A percentile compares a stretch with the other conserved stretches of the same genome.
Evolutionary conservation across 2,329 filamentous ascomycete genomes (phyloP).

Genomic region (Cercospora sesami): DNA sequence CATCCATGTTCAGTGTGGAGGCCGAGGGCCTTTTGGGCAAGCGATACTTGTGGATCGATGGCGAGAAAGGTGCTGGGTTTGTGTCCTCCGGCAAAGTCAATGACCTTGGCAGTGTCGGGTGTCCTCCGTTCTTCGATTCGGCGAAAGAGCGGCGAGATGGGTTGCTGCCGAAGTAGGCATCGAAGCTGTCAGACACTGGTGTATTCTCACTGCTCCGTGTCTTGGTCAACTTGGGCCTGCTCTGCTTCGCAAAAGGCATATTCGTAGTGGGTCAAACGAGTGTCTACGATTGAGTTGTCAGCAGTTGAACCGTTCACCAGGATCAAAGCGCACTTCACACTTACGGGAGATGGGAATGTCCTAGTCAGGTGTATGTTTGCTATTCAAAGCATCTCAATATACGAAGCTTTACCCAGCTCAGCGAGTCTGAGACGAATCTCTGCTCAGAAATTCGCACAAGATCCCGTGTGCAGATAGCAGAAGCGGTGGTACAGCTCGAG

Average conservation of each 20-base stretch:
- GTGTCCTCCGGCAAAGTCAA: slow-evolving; percentile 16
- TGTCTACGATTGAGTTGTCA: background rate
- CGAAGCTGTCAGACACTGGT: background rate
- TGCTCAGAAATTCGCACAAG: background rate
- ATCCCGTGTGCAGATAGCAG: background rate
- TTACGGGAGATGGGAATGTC: background rate
- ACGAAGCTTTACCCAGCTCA: background rate
- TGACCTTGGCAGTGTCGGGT: slow-evolving; percentile 15
- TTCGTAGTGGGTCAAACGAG: slow-evolving; percentile 3
- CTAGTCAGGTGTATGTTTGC: background rate
- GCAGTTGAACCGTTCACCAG: background rate
- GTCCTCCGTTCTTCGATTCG: slow-evolving; percentile 10
- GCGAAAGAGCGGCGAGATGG: slow-evolving; percentile 13
- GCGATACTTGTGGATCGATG: slow-evolving; percentile 9
- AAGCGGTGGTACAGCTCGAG: background rate
- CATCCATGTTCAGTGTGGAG: slow-evolving; percentile 15
- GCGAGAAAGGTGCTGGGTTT: slow-evolving; percentile 9
- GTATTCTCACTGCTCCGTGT: slow-evolving; percentile 13
- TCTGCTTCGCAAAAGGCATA: slow-evolving; percentile 14
- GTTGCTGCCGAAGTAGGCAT: slow-evolving; percentile 4
- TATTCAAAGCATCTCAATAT: background rate
- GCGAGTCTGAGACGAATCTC: background rate
- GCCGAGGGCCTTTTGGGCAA: slow-evolving; percentile 17
- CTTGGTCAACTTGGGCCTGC: slow-evolving; percentile 18
- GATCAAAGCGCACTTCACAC: background rate